phyloP scores from a whole-genome alignment of 179 eudicot genomes.

The Camellia oleifera region DNA sequence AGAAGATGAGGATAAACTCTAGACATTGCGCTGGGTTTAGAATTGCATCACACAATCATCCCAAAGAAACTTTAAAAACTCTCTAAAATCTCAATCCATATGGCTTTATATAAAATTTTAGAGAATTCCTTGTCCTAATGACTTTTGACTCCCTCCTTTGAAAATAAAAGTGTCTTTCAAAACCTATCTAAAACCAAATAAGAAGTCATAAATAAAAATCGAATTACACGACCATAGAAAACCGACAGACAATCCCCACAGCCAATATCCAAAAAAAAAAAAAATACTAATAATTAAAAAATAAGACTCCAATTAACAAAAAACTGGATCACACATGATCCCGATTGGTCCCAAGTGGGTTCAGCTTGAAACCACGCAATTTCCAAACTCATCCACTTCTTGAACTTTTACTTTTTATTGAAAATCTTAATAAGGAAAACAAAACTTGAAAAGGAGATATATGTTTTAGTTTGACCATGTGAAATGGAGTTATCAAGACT shows the following conservation, averaged over 20 bases:
- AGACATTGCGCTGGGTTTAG: too few species aligned
- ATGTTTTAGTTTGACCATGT: slow-evolving; percentile 2
- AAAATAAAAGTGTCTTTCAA: too few species aligned
- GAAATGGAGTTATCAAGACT: slow-evolving; percentile 20
- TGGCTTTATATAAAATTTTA: not conserved
- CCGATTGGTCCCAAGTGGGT: not conserved
- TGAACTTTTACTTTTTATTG: not conserved
- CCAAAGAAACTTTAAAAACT: too few species aligned
- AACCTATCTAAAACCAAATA: not conserved
- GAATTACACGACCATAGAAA: not conserved
- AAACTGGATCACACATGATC: too few species aligned
- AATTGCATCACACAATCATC: too few species aligned
- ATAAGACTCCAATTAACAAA: too few species aligned
- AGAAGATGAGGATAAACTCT: too few species aligned
- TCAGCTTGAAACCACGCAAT: not conserved
- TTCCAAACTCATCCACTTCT: not conserved
- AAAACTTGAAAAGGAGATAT: not conserved
- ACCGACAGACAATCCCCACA: not conserved
- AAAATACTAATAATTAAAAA: not conserved
- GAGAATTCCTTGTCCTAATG: not conserved
- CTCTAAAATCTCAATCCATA: too few species aligned
- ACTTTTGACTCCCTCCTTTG: not conserved
- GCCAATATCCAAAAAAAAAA: not conserved
- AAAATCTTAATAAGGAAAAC: slow-evolving; percentile 7
- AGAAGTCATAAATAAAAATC: not conserved